phyloP scores from a whole-genome alignment of 495 filamentous ascomycete genomes.

The Talaromyces nanjingensis region DNA sequence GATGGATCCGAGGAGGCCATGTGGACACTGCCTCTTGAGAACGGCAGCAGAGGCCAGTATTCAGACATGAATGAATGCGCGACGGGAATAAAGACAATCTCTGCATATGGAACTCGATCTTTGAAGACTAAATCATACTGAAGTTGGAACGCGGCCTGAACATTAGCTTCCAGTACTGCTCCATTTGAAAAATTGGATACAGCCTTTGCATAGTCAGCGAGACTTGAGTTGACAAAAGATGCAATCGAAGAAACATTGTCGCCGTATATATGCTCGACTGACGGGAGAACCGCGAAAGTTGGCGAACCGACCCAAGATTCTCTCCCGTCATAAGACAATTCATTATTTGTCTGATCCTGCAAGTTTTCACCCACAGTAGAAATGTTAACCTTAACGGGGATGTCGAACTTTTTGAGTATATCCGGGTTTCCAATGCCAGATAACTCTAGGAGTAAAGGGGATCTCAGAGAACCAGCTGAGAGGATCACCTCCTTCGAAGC shows the following conservation, averaged over 20 bases:
- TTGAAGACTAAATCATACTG: slow-evolving; percentile 41
- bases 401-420: slow-evolving; percentile 27
- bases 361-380: slow-evolving; percentile 43
- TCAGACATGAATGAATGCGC: slow-evolving; percentile 19
- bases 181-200: slow-evolving; percentile 12
- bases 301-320: slow-evolving; percentile 10
- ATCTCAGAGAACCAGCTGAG: slow-evolving; percentile 48
- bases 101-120: slow-evolving; percentile 16
- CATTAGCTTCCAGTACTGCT: slow-evolving; percentile 16
- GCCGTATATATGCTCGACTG: slow-evolving; percentile 27
- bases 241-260: slow-evolving; percentile 15
- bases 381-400: slow-evolving; percentile 32
- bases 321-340: slow-evolving; percentile 8
- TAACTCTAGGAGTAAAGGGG: slow-evolving; percentile 52
- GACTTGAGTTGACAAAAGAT: slow-evolving; percentile 10
- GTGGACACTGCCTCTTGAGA: slow-evolving; percentile 53
- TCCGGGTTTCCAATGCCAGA: slow-evolving; percentile 48
- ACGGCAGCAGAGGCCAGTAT: slow-evolving; percentile 39
- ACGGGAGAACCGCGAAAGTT: slow-evolving; percentile 12
- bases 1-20: slow-evolving; percentile 32
- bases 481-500: slow-evolving; percentile 52
- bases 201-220: slow-evolving; percentile 24
- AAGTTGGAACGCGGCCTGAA: slow-evolving; percentile 27
- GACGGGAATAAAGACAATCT: slow-evolving; percentile 19
- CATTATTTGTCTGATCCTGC: slow-evolving; percentile 33